Evolutionary conservation across 192 early-diverging fungal species (phyloP).

Genomic region (Thamnidium elegans): DNA sequence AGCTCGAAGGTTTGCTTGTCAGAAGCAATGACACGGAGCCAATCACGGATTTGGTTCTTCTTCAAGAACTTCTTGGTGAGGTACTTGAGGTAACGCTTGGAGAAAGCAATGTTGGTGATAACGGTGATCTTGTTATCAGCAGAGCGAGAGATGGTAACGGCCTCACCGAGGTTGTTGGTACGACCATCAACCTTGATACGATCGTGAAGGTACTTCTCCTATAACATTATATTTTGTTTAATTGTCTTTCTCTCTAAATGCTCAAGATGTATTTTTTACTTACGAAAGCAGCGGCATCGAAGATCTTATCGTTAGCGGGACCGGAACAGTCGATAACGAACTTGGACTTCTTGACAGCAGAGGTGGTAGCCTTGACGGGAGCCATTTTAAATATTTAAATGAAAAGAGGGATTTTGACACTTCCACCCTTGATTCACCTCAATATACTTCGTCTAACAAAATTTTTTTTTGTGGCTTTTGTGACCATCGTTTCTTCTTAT

Average conservation of each 20-base stretch:
- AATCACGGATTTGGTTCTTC: conserved; percentile 98
- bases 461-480: no score
- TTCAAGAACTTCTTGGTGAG: conserved; percentile 99
- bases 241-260: neutral
- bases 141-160: conserved; percentile 77
- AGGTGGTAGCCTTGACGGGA: conserved; percentile 24
- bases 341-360: conserved; percentile 50
- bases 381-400: conserved; percentile 22
- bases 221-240: conserved; percentile 9
- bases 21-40: conserved; percentile 91
- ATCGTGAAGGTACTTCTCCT: conserved; percentile 98
- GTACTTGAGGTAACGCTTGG: conserved; percentile 99
- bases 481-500: no score
- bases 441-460: no score
- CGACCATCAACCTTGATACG: conserved; percentile 97
- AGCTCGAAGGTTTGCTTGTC: conserved; percentile 91
- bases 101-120: conserved; percentile 71
- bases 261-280: conserved; percentile 22
- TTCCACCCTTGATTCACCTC: no score
- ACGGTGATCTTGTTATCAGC: conserved; percentile 76
- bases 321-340: conserved; percentile 92
- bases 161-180: conserved; percentile 90
- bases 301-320: conserved; percentile 93
- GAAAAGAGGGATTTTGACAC: no score
- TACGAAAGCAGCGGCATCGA: conserved; percentile 93